These are phyloP conservation scores for Fonsecaea monophora DNA, from an alignment of 2,329 filamentous ascomycete genomes.

Conservation along the genomic window DNA sequence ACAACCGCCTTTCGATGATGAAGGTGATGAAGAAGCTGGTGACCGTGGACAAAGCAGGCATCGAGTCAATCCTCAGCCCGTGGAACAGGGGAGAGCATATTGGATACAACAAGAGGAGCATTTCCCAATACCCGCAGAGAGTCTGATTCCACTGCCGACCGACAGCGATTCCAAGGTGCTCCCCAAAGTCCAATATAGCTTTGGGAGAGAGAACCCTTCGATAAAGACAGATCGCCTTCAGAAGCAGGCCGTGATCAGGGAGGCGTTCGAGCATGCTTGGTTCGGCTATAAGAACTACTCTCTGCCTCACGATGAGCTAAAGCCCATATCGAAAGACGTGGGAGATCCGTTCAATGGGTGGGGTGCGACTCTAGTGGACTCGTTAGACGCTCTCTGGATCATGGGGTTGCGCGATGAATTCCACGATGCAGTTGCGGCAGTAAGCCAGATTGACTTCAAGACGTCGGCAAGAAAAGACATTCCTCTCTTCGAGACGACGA, in stretches of 20 bases:
- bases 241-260: constrained; percentile 71
- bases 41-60: constrained; percentile 46
- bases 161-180: constrained; percentile 69
- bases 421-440: constrained; percentile 73
- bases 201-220: constrained; percentile 68
- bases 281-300: constrained; percentile 78
- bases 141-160: constrained; percentile 77
- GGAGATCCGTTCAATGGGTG: constrained; percentile 89
- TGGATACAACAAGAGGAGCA: constrained; percentile 78
- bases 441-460: constrained; percentile 82
- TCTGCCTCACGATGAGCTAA: constrained; percentile 86
- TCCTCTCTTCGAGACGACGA: constrained; percentile 91
- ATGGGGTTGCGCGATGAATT: constrained; percentile 82
- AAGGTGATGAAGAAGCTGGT: constrained; percentile 43
- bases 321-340: constrained; percentile 70
- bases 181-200: constrained; percentile 77
- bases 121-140: constrained; percentile 75
- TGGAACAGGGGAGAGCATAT: constrained; percentile 46
- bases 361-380: constrained; percentile 86
- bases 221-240: constrained; percentile 68
- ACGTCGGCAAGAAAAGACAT: constrained; percentile 71
- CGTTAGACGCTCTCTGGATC: constrained; percentile 84
- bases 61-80: constrained; percentile 40
- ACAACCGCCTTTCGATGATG: constrained; percentile 27
- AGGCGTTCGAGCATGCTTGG: constrained; percentile 81